A percentile compares a stretch with the other conserved stretches of the same genome.
These are phyloP conservation scores for Pyrenochaeta sp. DNA, from an alignment of 2,329 filamentous ascomycete species.

Conservation along the genomic window DNA sequence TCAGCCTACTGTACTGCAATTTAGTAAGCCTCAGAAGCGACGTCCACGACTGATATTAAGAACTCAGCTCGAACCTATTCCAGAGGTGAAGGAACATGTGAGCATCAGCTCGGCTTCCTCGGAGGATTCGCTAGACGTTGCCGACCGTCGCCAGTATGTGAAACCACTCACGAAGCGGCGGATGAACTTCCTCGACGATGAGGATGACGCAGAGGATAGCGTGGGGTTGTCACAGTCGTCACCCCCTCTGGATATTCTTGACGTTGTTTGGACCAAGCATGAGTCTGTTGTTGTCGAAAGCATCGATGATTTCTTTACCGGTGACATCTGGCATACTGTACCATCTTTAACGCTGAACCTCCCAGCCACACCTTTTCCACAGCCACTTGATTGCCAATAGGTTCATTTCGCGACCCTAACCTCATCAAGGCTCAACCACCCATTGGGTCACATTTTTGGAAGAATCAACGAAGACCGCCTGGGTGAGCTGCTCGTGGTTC, in stretches of 20 bases:
- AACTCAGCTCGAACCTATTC: slow-evolving; percentile 3
- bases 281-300: background rate
- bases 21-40: background rate
- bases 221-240: background rate
- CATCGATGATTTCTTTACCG: slow-evolving; percentile 2
- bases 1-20: background rate
- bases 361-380: background rate
- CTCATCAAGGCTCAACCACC: background rate
- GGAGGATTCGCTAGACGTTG: slow-evolving; percentile 4
- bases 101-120: slow-evolving; percentile 4
- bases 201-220: background rate
- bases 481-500: background rate
- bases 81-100: slow-evolving; percentile 1
- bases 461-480: too few species aligned
- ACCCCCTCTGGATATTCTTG: background rate
- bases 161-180: slow-evolving; percentile 4
- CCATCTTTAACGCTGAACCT: slow-evolving; percentile 3
- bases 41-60: background rate
- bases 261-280: background rate
- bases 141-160: slow-evolving; percentile 1
- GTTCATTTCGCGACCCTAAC: background rate
- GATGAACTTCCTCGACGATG: slow-evolving; percentile 6
- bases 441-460: too few species aligned
- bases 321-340: slow-evolving; percentile 6
- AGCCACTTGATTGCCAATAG: background rate